Percentiles rank a stretch among this genome's conserved stretches.
phyloP scores from a whole-genome alignment of 768 basidiomycete genomes.

The Leccinellum rugosiceps region DNA sequence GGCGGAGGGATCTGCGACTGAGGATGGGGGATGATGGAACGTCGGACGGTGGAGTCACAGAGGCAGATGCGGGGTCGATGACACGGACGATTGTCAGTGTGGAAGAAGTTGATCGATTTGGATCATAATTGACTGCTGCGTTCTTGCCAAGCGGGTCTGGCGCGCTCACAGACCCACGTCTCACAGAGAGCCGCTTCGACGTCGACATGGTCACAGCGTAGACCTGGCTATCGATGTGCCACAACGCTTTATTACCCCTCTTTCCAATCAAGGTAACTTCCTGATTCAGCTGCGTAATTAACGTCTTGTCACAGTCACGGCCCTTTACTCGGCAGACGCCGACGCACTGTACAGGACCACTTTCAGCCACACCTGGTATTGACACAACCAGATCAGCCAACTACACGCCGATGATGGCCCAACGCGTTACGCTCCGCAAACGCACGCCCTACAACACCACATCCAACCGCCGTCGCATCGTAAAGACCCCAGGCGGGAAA shows the following conservation, averaged over 20 bases:
- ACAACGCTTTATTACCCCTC: not conserved
- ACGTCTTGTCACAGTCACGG: not conserved
- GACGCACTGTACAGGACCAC: slow-evolving; percentile 21
- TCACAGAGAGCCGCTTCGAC: slow-evolving; percentile 40
- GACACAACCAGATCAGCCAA: not conserved
- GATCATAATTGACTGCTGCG: slow-evolving; percentile 48
- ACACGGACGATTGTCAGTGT: slow-evolving; percentile 77
- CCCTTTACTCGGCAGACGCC: slow-evolving; percentile 12
- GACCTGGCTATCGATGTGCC: not conserved
- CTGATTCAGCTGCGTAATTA: slow-evolving; percentile 3
- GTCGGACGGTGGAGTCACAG: slow-evolving; percentile 18
- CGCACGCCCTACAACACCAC: slow-evolving; percentile 97
- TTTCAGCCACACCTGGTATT: slow-evolving; percentile 17
- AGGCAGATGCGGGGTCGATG: slow-evolving; percentile 31
- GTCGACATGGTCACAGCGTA: not conserved
- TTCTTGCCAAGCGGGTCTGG: slow-evolving; percentile 66
- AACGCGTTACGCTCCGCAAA: slow-evolving; percentile 99
- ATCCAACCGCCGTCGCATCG: slow-evolving; percentile 90
- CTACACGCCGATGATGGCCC: slow-evolving; percentile 65
- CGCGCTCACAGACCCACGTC: slow-evolving; percentile 68
- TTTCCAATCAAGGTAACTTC: not conserved
- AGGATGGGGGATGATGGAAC: slow-evolving; percentile 24
- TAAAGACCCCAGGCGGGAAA: slow-evolving; percentile 98
- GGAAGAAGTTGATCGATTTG: slow-evolving; percentile 54
- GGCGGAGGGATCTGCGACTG: slow-evolving; percentile 32